Conservation (phyloP, 148 eudicot genomes). For the Camellia lanceoleosa region DNA sequence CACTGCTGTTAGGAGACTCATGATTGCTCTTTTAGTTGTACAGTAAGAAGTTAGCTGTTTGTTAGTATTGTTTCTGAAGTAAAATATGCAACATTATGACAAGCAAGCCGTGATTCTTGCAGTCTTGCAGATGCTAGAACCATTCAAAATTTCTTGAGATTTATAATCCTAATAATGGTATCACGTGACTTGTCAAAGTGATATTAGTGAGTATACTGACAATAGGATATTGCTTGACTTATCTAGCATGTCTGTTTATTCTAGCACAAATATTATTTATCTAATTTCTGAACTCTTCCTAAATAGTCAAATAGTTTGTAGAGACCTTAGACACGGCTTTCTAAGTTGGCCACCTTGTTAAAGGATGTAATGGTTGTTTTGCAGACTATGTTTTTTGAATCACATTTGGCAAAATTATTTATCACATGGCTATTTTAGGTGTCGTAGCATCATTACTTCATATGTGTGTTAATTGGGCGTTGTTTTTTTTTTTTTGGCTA, state of each 20-base stretch:
- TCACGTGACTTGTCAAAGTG: neutral
- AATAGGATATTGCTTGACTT: neutral
- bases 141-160: neutral
- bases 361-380: neutral
- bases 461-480: neutral
- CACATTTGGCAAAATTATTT: neutral
- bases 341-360: neutral
- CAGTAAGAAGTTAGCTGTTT: neutral
- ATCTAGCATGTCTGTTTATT: neutral
- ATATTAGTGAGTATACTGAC: neutral
- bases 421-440: neutral
- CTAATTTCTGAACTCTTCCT: neutral
- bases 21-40: neutral
- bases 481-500: neutral
- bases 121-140: neutral
- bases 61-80: neutral
- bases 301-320: neutral
- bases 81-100: conserved; percentile 1
- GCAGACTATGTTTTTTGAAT: neutral
- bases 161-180: neutral
- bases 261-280: neutral
- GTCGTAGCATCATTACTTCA: neutral
- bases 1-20: neutral
- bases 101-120: neutral
- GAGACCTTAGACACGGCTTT: neutral